Conservation (phyloP, 495 filamentous ascomycete species). For the Bombardia bombarda region DNA sequence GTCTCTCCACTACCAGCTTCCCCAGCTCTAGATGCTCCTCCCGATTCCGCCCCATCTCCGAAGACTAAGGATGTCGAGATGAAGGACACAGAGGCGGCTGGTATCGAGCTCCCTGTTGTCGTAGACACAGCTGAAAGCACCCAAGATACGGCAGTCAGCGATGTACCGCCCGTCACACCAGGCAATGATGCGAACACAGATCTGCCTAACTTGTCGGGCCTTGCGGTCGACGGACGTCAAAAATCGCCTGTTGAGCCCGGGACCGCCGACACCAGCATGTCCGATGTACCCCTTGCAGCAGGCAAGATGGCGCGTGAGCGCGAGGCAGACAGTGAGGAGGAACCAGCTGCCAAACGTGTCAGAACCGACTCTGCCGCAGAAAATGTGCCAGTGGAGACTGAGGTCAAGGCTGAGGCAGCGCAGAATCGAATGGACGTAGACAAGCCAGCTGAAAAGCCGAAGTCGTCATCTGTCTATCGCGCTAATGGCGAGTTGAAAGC, state of each 20-base stretch:
- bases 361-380: constrained; percentile 35
- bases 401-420: constrained; percentile 10
- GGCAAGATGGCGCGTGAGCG: constrained; percentile 61
- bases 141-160: constrained; percentile 20
- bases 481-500: constrained; percentile 11
- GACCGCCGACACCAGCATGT: constrained; percentile 28
- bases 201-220: constrained; percentile 7
- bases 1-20: not conserved
- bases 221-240: constrained; percentile 4
- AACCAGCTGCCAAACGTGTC: constrained; percentile 68
- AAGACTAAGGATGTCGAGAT: constrained; percentile 20
- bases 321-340: constrained; percentile 63
- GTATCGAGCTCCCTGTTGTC: not conserved
- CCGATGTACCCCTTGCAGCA: constrained; percentile 22
- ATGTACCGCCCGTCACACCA: constrained; percentile 15
- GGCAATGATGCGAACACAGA: constrained; percentile 11
- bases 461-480: not conserved
- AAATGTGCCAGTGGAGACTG: too few species aligned
- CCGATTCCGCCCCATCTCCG: not conserved
- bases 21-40: not conserved
- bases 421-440: constrained; percentile 13
- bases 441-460: constrained; percentile 5
- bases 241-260: constrained; percentile 10
- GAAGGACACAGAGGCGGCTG: constrained; percentile 6
- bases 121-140: constrained; percentile 13